These are phyloP conservation scores for Blastobotrys proliferans DNA, from an alignment of 1,139 yeast species.

Conservation along the genomic window DNA sequence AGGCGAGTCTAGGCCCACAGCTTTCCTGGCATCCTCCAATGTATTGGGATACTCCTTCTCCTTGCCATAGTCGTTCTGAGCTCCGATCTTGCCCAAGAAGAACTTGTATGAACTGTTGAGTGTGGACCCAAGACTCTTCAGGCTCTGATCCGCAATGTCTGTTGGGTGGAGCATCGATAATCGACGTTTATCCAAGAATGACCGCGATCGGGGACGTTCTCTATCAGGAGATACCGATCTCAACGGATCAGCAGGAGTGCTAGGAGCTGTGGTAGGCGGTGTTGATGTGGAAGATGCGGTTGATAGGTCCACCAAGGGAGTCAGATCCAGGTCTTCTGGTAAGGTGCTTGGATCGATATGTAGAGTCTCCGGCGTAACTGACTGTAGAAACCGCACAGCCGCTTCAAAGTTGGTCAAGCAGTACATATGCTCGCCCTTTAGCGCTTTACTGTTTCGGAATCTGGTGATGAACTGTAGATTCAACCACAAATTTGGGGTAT, in stretches of 20 bases:
- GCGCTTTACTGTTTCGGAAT: conserved; percentile 46
- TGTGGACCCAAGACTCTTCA: conserved; percentile 31
- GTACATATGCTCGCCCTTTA: conserved; percentile 51
- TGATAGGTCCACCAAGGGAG: conserved; percentile 9
- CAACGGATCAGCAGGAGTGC: neutral
- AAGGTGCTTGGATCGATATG: conserved; percentile 21
- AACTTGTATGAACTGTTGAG: conserved; percentile 34
- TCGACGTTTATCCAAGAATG: conserved; percentile 3
- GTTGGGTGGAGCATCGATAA: conserved; percentile 7
- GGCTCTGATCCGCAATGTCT: conserved; percentile 30
- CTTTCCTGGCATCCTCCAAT: conserved; percentile 27
- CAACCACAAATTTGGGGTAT: conserved; percentile 44
- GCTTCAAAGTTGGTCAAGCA: conserved; percentile 65
- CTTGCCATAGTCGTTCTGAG: conserved; percentile 8
- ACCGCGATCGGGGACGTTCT: neutral
- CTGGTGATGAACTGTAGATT: conserved; percentile 53
- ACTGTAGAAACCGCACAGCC: conserved; percentile 50
- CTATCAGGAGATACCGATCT: neutral
- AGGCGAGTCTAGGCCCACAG: conserved; percentile 24
- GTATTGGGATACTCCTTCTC: conserved; percentile 26
- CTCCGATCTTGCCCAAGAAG: conserved; percentile 30
- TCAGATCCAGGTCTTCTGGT: conserved; percentile 16
- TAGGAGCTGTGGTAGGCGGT: conserved; percentile 1
- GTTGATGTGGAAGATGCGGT: no score
- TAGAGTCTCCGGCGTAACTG: conserved; percentile 43